Evolutionary conservation across 768 basidiomycete genomes (phyloP), one percentile per base, ranked within the genome.

Genomic region (Gloeostereum incarnatum): DNA sequence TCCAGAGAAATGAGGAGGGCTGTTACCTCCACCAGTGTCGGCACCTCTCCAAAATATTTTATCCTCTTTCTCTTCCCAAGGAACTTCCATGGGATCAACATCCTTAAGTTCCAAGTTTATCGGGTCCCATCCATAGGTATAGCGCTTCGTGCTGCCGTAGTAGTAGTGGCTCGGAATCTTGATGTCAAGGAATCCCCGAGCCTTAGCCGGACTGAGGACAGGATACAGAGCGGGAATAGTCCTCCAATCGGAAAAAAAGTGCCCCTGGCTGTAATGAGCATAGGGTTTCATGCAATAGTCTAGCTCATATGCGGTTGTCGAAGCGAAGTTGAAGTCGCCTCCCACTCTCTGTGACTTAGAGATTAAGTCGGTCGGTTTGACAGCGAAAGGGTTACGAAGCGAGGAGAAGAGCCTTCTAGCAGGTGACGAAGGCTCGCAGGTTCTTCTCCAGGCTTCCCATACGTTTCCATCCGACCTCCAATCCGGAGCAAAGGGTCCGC

Each of bases 101-200:
- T 78, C 79, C 47, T 81, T 78, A 45, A 83, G 62, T 42, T 81
- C 72, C 46, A 79, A 61, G 43, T 83, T 79, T 14, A 81, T 67
- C 0, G 80, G 62, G 52, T 96, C 89, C 84, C 88, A 97, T 0
- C 80, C 92, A 42, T 94, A 97, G 1, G 92, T 91, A 49, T 94
- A 93, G 38, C 78, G 60, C 33, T 71, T 64, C 11, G 82, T 88
- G 39, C 79, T 79, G 8, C 81, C 82, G 50, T 88, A 89, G 57
- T 99, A 98, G 55, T 99, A 98, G 57, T 98, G 92, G 44, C 88
- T 92, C 0, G 96, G 94, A 44, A 98, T 91, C 41, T 86, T 69
- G 47, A 99, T 87, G 53, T 98, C 96, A 45, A 78, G 62, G 54
- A 83, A 97, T 0, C 96, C 91, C 27, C 66, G 65, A 0, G 83